These are phyloP conservation scores for Pythium vanterpoolii DNA, from an alignment of 352 stramenopile species.

Conservation along the genomic window DNA sequence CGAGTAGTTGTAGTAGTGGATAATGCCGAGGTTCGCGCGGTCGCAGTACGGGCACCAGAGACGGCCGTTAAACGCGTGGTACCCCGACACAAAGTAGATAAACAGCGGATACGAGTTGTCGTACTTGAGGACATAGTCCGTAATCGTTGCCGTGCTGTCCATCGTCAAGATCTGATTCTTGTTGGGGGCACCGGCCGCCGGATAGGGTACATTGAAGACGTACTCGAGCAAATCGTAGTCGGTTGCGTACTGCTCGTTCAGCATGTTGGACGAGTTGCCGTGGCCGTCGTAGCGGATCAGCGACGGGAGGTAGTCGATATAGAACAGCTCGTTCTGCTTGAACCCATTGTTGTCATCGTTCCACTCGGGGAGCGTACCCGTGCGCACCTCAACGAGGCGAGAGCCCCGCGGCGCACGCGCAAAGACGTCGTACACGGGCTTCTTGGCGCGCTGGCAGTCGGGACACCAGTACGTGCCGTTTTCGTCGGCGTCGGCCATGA, in stretches of 20 bases:
- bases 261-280: conserved; percentile 63
- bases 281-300: conserved; percentile 76
- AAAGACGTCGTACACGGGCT: conserved; percentile 56
- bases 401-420: conserved; percentile 55
- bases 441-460: conserved; percentile 60
- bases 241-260: conserved; percentile 65
- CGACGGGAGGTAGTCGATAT: conserved; percentile 77
- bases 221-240: conserved; percentile 67
- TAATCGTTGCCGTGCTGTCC: conserved; percentile 32
- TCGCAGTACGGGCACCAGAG: conserved; percentile 86
- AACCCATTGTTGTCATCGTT: conserved; percentile 75
- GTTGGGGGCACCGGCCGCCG: conserved; percentile 27
- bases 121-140: conserved; percentile 53
- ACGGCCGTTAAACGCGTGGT: conserved; percentile 69
- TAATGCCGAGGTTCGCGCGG: conserved; percentile 59
- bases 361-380: conserved; percentile 55
- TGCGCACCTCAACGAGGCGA: conserved; percentile 65
- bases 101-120: conserved; percentile 73
- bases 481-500: conserved; percentile 66
- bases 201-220: conserved; percentile 54
- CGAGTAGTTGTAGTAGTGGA: conserved; percentile 78
- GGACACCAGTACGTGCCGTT: conserved; percentile 79
- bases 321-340: conserved; percentile 77
- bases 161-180: conserved; percentile 59
- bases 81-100: conserved; percentile 72